Conservation (phyloP, 192 early-diverging fungal genomes). For the Podila verticillata region DNA sequence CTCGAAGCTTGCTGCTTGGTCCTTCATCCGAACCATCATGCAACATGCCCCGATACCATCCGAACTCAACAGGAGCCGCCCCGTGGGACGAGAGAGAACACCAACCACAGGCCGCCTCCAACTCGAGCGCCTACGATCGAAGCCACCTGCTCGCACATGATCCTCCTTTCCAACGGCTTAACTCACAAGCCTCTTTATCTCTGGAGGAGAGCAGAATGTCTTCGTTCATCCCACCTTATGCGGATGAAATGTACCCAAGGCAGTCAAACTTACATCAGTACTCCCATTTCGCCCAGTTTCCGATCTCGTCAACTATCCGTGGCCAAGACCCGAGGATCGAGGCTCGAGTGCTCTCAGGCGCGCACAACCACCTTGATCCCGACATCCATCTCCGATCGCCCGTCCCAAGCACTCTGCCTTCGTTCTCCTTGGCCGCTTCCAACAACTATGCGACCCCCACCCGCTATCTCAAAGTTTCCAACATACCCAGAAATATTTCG, state of each 20-base stretch:
- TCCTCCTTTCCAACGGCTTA: background rate
- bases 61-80: background rate
- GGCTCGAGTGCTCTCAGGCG: background rate
- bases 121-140: background rate
- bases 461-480: conserved; percentile 22
- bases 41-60: background rate
- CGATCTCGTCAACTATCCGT: no score
- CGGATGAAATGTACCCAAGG: background rate
- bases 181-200: background rate
- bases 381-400: background rate
- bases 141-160: background rate
- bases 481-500: conserved; percentile 20
- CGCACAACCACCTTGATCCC: background rate
- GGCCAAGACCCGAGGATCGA: no score
- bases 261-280: background rate
- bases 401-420: background rate
- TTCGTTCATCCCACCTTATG: background rate
- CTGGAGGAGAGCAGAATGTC: background rate
- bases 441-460: conserved; percentile 8
- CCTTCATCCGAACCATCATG: background rate
- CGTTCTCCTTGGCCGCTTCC: background rate
- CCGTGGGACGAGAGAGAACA: background rate
- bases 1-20: background rate
- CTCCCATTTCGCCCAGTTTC: background rate
- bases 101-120: background rate